Base-by-base conservation (phyloP, 2,329 filamentous ascomycete species). In the Scedosporium minutisporum region DNA sequence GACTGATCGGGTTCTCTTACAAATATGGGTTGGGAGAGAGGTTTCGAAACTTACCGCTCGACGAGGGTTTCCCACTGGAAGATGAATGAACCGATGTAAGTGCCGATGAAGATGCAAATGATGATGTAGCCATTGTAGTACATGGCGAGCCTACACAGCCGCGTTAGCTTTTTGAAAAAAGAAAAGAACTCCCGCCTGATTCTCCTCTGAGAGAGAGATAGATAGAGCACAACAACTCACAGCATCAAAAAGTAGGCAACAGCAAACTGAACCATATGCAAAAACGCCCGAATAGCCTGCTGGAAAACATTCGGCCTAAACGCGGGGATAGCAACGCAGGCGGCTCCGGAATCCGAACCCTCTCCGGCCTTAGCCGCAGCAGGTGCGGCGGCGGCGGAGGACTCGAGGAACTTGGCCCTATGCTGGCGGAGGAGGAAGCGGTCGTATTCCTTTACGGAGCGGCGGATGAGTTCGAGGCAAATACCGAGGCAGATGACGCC, bases 171-270 rank as follows among this genome's bases (percentile, higher is more conserved):
- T 3, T 41, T 41, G 6, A 58, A 21, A 48, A 61, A 21, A 3
- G 3, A 6, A 44, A 41, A 33, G 5, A 42, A 21, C 57, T 9
- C 4, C 16, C n/a, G 1, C 7, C 16, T 2, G 21, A 9, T 14
- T 25, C 27, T 7, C n/a, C 14, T 10, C n/a, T n/a, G n/a, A n/a
- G n/a, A n/a, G n/a, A n/a, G 25, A 4, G n/a, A 18, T 25, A 46
- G 14, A 10, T 0, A 5, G 33, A 6, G 44, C 14, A 57, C 1
- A 10, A 10, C 6, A 23, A 67, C 73, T 68, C 71, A 74, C 76
- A 89, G 75, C 90, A 95, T 93, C 69, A 93, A 74, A 67, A 93
- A 85, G 71, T 93, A 95, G 2, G 88, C 89, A 1, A 91, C 81
- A 0, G 84, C 85, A 68, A 93, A 91, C 67, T 90, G 88, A 3